Percentiles rank a stretch among this genome's conserved stretches.
phyloP scores from a whole-genome alignment of 495 filamentous ascomycete species.

The Aeminium ludgeri region DNA sequence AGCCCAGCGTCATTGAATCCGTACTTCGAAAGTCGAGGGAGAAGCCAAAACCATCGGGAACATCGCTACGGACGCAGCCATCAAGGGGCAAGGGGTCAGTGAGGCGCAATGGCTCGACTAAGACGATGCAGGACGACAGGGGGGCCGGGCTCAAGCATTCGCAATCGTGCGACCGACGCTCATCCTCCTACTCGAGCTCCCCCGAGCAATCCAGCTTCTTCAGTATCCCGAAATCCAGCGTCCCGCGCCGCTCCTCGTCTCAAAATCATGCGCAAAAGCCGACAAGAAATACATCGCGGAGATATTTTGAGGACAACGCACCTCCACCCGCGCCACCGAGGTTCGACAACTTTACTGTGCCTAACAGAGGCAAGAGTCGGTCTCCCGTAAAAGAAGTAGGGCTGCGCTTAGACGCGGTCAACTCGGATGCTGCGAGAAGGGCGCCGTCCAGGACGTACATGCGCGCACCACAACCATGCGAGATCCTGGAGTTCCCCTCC shows the following conservation, averaged over 20 bases:
- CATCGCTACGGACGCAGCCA: background rate
- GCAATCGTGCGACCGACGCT: background rate
- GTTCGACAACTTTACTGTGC: conserved; percentile 15
- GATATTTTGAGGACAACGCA: conserved; percentile 5
- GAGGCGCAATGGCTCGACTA: conserved; percentile 1
- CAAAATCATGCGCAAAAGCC: conserved; percentile 6
- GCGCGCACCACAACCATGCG: conserved; percentile 15
- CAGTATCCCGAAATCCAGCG: conserved; percentile 22
- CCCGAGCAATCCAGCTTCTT: conserved; percentile 23
- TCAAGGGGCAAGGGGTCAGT: conserved; percentile 2
- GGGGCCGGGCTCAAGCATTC: background rate
- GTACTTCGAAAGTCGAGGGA: background rate
- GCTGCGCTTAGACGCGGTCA: conserved; percentile 17
- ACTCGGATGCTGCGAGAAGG: conserved; percentile 17
- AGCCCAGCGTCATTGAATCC: conserved; percentile 27
- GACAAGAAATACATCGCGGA: conserved; percentile 4
- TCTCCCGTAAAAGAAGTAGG: conserved; percentile 23
- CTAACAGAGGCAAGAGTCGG: conserved; percentile 17
- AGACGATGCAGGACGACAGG: background rate
- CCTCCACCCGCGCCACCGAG: conserved; percentile 9
- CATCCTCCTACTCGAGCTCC: conserved; percentile 17
- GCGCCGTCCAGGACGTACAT: conserved; percentile 23
- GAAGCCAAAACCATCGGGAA: background rate
- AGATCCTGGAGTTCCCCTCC: conserved; percentile 23
- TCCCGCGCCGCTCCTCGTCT: conserved; percentile 25